Conservation (phyloP, 179 eudicot genomes). For the Beta macrorhiza region DNA sequence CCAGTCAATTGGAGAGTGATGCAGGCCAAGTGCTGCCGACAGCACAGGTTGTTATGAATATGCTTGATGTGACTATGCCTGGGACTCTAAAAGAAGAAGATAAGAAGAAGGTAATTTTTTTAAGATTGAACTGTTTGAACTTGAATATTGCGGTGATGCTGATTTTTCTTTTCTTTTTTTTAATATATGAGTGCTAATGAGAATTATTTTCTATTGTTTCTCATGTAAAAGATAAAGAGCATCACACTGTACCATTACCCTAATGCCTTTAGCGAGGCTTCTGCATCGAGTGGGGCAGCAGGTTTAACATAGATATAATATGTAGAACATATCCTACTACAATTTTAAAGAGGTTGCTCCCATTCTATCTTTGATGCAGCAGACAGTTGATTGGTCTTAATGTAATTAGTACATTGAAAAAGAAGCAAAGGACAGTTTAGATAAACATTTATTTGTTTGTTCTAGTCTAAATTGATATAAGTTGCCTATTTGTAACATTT, state of each 20-base stretch:
- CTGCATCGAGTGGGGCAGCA: background rate
- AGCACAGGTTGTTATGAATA: slow-evolving; percentile 74
- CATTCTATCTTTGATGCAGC: background rate
- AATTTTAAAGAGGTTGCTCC: background rate
- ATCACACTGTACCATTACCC: background rate
- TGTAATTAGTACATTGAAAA: background rate
- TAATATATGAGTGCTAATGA: background rate
- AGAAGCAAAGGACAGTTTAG: background rate
- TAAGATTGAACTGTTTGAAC: background rate
- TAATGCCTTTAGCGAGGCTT: background rate
- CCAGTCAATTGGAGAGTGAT: slow-evolving; percentile 42
- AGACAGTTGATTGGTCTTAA: background rate
- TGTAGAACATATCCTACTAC: background rate
- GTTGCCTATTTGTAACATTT: background rate
- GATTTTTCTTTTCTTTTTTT: background rate
- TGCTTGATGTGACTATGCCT: slow-evolving; percentile 94
- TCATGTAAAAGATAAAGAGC: slow-evolving; percentile 7
- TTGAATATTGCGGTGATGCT: background rate
- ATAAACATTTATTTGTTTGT: background rate
- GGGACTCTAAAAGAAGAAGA: slow-evolving; percentile 71
- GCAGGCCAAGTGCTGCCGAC: slow-evolving; percentile 69
- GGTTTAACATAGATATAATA: background rate
- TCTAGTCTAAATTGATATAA: background rate
- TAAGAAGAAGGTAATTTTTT: slow-evolving; percentile 63
- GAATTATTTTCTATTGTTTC: background rate